Percentiles rank a stretch among this genome's conserved stretches.
These are phyloP conservation scores for Inga leiocalycina DNA, from an alignment of 306 rosid species.

Conservation along the genomic window DNA sequence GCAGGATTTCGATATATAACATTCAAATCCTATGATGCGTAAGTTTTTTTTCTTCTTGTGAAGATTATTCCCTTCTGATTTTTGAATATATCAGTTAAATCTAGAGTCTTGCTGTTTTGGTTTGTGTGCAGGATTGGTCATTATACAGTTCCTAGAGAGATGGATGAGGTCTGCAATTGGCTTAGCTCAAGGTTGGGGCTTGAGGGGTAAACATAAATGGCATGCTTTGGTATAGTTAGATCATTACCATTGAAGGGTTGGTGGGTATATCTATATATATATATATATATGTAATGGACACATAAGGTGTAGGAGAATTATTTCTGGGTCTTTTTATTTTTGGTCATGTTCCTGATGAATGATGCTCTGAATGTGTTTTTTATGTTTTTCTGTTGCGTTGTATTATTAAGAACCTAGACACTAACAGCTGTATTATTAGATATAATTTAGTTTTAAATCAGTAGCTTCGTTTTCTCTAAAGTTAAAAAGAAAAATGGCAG, in stretches of 20 bases:
- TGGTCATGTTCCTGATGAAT: not conserved
- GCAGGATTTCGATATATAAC: constrained; percentile 78
- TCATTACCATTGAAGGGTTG: constrained; percentile 35
- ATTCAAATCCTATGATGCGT: constrained; percentile 91
- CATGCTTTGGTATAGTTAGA: constrained; percentile 33
- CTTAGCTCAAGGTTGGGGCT: constrained; percentile 81
- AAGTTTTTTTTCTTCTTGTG: not conserved
- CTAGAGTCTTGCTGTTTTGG: constrained; percentile 14
- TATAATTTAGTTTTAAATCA: constrained; percentile 21
- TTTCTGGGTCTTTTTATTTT: constrained; percentile 6
- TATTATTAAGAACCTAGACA: constrained; percentile 41
- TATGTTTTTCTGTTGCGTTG: constrained; percentile 30
- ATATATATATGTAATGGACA: not conserved
- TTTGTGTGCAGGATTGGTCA: constrained; percentile 81
- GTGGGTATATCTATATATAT: constrained; percentile 24
- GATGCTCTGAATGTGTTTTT: constrained; percentile 35
- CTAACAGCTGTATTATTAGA: constrained; percentile 32
- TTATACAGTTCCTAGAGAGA: constrained; percentile 91
- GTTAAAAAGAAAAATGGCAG: not conserved
- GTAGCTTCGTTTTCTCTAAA: not conserved
- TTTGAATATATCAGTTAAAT: not conserved
- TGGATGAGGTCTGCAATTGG: constrained; percentile 94
- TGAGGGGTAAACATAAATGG: constrained; percentile 52
- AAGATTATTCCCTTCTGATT: not conserved
- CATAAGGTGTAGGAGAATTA: constrained; percentile 46